Conservation (phyloP, 257 asterid species). For the Craterostigma plantagineum region DNA sequence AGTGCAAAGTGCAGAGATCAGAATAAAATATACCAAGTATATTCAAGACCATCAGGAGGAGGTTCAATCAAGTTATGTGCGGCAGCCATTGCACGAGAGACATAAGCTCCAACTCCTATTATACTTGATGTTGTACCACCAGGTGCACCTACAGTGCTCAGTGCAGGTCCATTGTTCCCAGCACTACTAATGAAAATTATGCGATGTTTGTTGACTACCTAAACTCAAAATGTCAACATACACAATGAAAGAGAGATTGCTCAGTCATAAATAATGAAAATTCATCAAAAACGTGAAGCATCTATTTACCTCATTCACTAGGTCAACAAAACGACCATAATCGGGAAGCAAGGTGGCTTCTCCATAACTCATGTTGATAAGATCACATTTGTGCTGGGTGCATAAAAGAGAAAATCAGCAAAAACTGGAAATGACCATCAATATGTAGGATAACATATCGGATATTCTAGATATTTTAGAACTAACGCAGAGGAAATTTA, state of each 20-base stretch:
- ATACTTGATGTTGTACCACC: constrained; percentile 98
- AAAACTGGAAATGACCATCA: not conserved
- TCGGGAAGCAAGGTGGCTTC: constrained; percentile 82
- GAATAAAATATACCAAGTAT: constrained; percentile 60
- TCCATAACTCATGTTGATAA: constrained; percentile 96
- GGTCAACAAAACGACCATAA: constrained; percentile 94
- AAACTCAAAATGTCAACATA: constrained; percentile 10
- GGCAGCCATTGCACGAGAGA: constrained; percentile 96
- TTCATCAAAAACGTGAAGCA: constrained; percentile 10
- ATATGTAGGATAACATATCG: not conserved
- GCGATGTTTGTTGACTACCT: constrained; percentile 88
- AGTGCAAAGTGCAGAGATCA: too few relatives aligned
- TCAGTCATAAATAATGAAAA: constrained; percentile 10
- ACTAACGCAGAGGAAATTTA: not conserved
- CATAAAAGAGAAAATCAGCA: constrained; percentile 7
- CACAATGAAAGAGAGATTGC: not conserved
- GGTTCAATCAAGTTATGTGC: constrained; percentile 90
- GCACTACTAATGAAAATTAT: constrained; percentile 86
- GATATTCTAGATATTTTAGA: not conserved
- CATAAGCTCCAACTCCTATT: constrained; percentile 96
- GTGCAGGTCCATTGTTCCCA: constrained; percentile 90
- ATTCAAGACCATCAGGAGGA: constrained; percentile 92
- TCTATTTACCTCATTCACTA: constrained; percentile 71
- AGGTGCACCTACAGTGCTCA: constrained; percentile 95
- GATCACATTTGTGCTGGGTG: constrained; percentile 89